Evolutionary conservation across 31 red algal genomes (phyloP).

Genomic region (Asparagopsis taxiformis): DNA sequence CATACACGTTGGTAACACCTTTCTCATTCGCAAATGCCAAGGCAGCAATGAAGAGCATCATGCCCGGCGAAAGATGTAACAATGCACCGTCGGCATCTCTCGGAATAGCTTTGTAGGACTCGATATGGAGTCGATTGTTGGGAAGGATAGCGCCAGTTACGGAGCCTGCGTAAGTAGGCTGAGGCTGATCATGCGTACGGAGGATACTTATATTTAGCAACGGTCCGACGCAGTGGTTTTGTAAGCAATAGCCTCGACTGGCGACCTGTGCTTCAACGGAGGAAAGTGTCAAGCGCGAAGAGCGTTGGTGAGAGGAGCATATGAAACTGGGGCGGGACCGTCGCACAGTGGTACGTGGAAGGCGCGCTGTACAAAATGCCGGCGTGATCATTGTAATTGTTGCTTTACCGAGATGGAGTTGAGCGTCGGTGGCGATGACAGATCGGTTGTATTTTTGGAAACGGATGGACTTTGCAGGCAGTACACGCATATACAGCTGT

Average conservation of each 20-base stretch:
- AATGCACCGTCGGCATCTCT: not conserved
- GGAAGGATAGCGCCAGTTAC: conserved; percentile 51
- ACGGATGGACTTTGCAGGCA: too few relatives aligned
- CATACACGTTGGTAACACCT: conserved; percentile 41
- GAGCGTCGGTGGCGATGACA: too few relatives aligned
- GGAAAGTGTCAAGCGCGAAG: not conserved
- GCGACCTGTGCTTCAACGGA: conserved; percentile 2
- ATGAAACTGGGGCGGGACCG: not conserved
- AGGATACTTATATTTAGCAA: conserved; percentile 31
- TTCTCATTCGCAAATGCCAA: conserved; percentile 36
- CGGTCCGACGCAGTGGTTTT: conserved; percentile 35
- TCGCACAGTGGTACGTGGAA: not conserved
- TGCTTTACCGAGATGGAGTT: too few relatives aligned
- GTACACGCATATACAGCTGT: too few relatives aligned
- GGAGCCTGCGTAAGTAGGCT: not conserved
- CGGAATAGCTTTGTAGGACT: conserved; percentile 35
- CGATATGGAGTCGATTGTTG: conserved; percentile 58
- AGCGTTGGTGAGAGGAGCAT: conserved; percentile 14
- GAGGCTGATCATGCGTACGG: not conserved
- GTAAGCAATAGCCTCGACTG: conserved; percentile 21
- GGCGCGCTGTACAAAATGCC: not conserved
- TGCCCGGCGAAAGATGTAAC: conserved; percentile 33
- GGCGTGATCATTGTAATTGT: too few relatives aligned
- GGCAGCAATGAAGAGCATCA: conserved; percentile 65
- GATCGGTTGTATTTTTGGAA: too few relatives aligned